Evolutionary conservation across 345 rosid species (phyloP), one percentile per base, ranked within the genome.

Genomic region (Eucalyptus dawsonii): DNA sequence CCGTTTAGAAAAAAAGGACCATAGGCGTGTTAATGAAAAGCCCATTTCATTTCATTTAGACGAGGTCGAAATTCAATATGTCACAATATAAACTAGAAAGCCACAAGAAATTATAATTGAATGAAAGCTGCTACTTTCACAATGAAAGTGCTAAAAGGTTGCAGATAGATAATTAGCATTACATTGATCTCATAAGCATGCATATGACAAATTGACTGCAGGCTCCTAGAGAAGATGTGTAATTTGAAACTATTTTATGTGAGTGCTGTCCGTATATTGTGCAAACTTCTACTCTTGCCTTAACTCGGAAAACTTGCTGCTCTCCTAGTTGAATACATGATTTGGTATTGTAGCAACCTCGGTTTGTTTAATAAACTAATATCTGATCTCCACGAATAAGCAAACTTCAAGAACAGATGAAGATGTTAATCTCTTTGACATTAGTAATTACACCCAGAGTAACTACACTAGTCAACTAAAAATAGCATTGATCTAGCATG

Each of bases 1-100:
- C 5, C 0, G 6, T 2, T 49, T 49, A 49, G 15, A 49, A 49
- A 49, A 13, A 49, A 49, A 49, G 6, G 15, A 49, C 50, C 50
- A 49, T 49, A 13, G 15, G 15, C 1, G 50, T 0, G 15, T 49
- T 2, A 0, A 12, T 49, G 50, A 49, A 49, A 49, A 49, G 6
- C 50, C 15, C 15, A 49, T 49, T 49, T 49, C 15, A 49, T 49
- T 49, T 49, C 1, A 49, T 49, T 14, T 0, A 49, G 6, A 13
- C 2, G 15, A 0, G 6, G 6, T 49, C 1, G 6, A 49, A 49
- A 49, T 49, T 4, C 6, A 49, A 0, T 6, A 49, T 49, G 6
- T 2, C 50, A 49, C 50, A 49, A 67, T 31, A 67, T 40, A 67
- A 67, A 31, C 22, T 67, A 67, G 31, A 31, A 40, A 31, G 22